Base-by-base conservation (phyloP, 192 early-diverging fungal genomes). In the Linnemannia hyalina region DNA sequence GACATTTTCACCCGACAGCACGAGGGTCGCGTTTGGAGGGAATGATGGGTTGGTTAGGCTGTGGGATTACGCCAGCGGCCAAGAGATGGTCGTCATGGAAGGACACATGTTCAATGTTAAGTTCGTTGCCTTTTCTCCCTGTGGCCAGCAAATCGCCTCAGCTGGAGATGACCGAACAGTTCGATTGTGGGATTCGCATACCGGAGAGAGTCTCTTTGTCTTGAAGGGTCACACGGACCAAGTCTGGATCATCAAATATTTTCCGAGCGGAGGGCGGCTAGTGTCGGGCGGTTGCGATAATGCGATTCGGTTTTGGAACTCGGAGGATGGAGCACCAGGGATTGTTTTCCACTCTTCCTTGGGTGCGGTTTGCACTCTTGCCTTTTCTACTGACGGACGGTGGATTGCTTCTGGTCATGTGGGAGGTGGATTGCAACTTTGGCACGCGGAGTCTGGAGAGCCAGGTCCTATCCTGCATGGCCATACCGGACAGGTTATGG, bases 391-490 rank as follows among this genome's bases (percentile, higher is more conserved):
- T 54, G 91, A 93, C 73, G 94, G 94, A n/a, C 76, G 83, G 44
- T 81, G 78, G 77, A 75, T 95, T 52, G 93, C 92, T 18, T 94
- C 93, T 13, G 94, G 94, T 13, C 93, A 93, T 40, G 89, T 91
- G 20, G 93, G 94, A 76, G 88, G 93, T 74, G 93, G 90, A 9
- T 92, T 91, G 44, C 82, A 94, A 26, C 88, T 95, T n/a, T 95
- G 93, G 92, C 86, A 85, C 44, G 76, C 91, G 9, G 9, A 1
- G 1, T 46, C 7, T 22, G 57, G 75, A 4, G 55, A 38, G 20
- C 20, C 54, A 11, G 54, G 38, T 40, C 23, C 20, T 8, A 36
- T 65, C 41, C 18, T 52, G 36, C 47, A 18, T 15, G 47, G 47
- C 4, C 69, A 70, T 18, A 70, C 38, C 18, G 18, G 23, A 4